phyloP scores from a whole-genome alignment of 441 rosid species.

The Croton setiger region DNA sequence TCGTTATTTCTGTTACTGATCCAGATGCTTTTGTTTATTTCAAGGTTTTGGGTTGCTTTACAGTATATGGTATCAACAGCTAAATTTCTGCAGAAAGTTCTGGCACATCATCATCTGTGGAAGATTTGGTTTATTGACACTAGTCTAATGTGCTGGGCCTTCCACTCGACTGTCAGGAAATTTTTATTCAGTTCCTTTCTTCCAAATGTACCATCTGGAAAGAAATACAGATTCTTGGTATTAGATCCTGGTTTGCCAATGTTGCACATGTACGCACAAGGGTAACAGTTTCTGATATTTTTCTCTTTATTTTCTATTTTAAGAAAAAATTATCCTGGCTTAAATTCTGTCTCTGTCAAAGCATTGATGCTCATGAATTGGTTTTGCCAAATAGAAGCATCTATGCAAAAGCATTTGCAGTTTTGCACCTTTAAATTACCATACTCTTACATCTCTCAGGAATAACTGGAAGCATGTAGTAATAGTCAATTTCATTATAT shows the following conservation, averaged over 20 bases:
- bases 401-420: background rate
- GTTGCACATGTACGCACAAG: conserved; percentile 65
- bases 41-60: conserved; percentile 87
- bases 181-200: conserved; percentile 58
- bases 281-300: conserved; percentile 39
- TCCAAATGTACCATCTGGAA: conserved; percentile 78
- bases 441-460: background rate
- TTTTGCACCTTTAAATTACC: background rate
- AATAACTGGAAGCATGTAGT: background rate
- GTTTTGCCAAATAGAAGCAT: too few relatives aligned
- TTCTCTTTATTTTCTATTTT: background rate
- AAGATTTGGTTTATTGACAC: conserved; percentile 67
- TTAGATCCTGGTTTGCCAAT: conserved; percentile 88
- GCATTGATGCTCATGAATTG: background rate
- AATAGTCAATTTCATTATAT: background rate
- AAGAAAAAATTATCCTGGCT: background rate
- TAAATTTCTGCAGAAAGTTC: conserved; percentile 46
- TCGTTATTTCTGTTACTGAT: background rate
- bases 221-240: conserved; percentile 78
- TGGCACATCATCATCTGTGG: conserved; percentile 61
- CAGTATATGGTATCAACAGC: conserved; percentile 77
- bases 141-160: conserved; percentile 78
- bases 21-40: conserved; percentile 21
- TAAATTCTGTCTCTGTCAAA: background rate
- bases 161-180: conserved; percentile 88